These are phyloP conservation scores for Sarocladiaceae sp. DNA, from an alignment of 2,329 filamentous ascomycete genomes.

Conservation along the genomic window DNA sequence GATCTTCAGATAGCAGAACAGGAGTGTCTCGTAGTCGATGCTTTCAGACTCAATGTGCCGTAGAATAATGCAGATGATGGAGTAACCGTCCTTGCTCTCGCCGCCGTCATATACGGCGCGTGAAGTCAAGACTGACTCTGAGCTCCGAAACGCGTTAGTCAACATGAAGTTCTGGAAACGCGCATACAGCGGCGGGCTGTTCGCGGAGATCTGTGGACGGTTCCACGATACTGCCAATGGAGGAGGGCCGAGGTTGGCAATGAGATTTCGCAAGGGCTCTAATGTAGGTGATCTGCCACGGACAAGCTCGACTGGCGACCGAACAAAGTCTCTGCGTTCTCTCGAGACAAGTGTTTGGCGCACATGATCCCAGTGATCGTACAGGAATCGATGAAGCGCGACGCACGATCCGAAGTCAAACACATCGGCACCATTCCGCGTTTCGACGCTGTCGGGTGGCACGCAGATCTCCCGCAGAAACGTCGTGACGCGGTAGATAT, in stretches of 20 bases:
- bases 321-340: conserved; percentile 53
- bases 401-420: conserved; percentile 71
- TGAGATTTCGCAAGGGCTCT: conserved; percentile 56
- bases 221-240: conserved; percentile 68
- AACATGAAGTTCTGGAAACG: conserved; percentile 72
- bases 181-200: conserved; percentile 60
- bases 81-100: conserved; percentile 66
- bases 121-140: conserved; percentile 60
- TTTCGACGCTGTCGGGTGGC: conserved; percentile 42
- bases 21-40: conserved; percentile 60
- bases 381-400: conserved; percentile 63
- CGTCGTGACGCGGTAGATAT: conserved; percentile 63
- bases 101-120: conserved; percentile 67
- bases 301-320: conserved; percentile 48
- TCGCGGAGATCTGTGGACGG: conserved; percentile 59
- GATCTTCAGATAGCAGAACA: conserved; percentile 69
- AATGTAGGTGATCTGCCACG: conserved; percentile 53
- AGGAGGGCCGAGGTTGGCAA: conserved; percentile 63
- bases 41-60: conserved; percentile 63
- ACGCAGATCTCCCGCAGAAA: conserved; percentile 65
- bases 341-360: conserved; percentile 58
- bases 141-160: conserved; percentile 61
- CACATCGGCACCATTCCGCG: conserved; percentile 39
- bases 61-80: conserved; percentile 65
- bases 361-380: conserved; percentile 69